Conservation (phyloP, 805 yeast genomes). For the Candida khao-thaluensis region DNA sequence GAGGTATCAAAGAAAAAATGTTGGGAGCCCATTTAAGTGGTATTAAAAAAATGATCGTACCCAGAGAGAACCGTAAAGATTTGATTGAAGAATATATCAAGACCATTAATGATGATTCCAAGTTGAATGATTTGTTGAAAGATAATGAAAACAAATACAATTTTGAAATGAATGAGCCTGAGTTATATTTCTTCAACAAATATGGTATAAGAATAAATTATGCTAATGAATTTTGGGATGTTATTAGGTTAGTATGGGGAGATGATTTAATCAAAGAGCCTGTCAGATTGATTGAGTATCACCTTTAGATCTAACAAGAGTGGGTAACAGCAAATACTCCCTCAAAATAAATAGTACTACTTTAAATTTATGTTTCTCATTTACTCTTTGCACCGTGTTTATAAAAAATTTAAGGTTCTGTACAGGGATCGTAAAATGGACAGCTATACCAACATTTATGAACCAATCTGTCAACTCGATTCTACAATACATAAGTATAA, state of each 20-base stretch:
- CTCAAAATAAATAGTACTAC: too few relatives aligned
- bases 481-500: background rate
- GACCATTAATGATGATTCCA: conserved; percentile 32
- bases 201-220: conserved; percentile 60
- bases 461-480: too few relatives aligned
- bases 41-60: conserved; percentile 59
- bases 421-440: too few relatives aligned
- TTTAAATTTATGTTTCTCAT: too few relatives aligned
- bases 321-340: too few relatives aligned
- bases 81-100: conserved; percentile 56
- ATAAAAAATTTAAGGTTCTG: too few relatives aligned
- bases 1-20: conserved; percentile 76
- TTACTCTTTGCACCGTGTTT: too few relatives aligned
- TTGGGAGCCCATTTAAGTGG: conserved; percentile 73
- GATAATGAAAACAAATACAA: conserved; percentile 31
- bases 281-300: conserved; percentile 32
- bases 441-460: too few relatives aligned
- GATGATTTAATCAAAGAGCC: conserved; percentile 35
- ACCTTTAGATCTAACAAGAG: too few relatives aligned
- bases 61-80: conserved; percentile 67
- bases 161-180: conserved; percentile 46
- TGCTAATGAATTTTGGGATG: conserved; percentile 79
- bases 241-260: conserved; percentile 68
- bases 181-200: conserved; percentile 48
- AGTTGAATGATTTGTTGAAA: conserved; percentile 34